Evolutionary conservation across 2,329 filamentous ascomycete genomes (phyloP), one percentile per base, ranked within the genome.

Genomic region (Talaromyces albobiverticillius): DNA sequence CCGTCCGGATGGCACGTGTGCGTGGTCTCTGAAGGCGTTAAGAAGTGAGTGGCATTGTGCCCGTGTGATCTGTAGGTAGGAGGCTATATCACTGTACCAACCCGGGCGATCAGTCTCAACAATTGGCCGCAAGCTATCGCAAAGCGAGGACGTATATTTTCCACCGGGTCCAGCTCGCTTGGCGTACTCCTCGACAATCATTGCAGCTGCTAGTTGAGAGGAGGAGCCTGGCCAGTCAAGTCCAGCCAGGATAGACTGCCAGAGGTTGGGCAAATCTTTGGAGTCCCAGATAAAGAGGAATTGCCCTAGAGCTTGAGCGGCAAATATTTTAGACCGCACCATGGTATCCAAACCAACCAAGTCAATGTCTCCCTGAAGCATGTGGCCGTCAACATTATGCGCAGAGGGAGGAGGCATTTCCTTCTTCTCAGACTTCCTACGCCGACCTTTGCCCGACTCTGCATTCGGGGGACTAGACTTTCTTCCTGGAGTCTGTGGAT

Each of bases 281-380:
- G 72, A 71, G n/a, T 91, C 88, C 68, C 95, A 87, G 34, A 85
- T 73, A 14, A 87, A 84, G 76, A 99, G 89, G 40, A 95, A 81
- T 60, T 90, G 82, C 31, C 93, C 94, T 71, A 99, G 85, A 2
- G 94, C 94, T 65, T 83, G 85, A 18, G 93, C 89, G 11, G 92
- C 90, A 56, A 85, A 88, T n/a, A 95, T 87, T 61, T 93, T 89
- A 7, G 92, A 96, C 57, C 93, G 85, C 47, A 97, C 84, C 70
- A 99, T 83, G 6, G 86, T 86, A 57, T 99, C 94, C 64, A 88
- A 83, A 29, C 94, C 92, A 23, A 99, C 92, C 40, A 99, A 79
- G 66, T 99, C 95, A 45, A 97, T 87, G 64, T 99, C 95, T 49
- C 95, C 94, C 67, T 93, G 89, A 78, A 99, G 91, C 87, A 99